Conservation (phyloP, 2,329 filamentous ascomycete species). For the Chrysosporium queenslandicum region DNA sequence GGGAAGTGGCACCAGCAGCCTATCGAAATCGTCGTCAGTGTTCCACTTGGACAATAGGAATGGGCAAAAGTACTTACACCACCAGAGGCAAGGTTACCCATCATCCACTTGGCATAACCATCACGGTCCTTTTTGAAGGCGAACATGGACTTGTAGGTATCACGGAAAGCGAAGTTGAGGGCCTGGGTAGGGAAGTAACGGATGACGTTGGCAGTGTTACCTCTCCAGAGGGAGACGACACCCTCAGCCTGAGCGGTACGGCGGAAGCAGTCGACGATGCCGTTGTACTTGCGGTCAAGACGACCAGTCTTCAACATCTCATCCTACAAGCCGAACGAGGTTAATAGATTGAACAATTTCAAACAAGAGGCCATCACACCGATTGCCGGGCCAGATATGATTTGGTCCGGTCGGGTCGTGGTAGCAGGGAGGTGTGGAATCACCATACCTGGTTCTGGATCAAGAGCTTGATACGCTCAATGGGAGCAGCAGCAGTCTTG, state of each 20-base stretch:
- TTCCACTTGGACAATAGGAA: not conserved
- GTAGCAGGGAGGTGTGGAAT: no score
- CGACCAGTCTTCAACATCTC: constrained; percentile 99
- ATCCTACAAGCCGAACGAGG: constrained; percentile 53
- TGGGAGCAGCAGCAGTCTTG: constrained; percentile 99
- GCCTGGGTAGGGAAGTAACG: constrained; percentile 99
- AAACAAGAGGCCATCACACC: not conserved
- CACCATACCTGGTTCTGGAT: constrained; percentile 96
- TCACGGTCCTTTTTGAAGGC: constrained; percentile 99
- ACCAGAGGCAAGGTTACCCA: constrained; percentile 98
- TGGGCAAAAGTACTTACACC: constrained; percentile 59
- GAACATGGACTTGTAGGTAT: constrained; percentile 99
- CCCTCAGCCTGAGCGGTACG: constrained; percentile 86
- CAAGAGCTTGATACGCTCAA: constrained; percentile 99
- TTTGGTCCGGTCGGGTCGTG: not conserved
- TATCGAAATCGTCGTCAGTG: constrained; percentile 28
- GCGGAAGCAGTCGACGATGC: constrained; percentile 90
- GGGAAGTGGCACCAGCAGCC: constrained; percentile 97
- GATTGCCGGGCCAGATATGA: not conserved
- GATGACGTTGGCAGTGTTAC: constrained; percentile 99
- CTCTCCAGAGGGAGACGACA: constrained; percentile 93
- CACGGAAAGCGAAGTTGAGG: constrained; percentile 99
- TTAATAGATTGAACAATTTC: not conserved
- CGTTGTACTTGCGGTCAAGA: constrained; percentile 93
- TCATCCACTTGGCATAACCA: constrained; percentile 98